Percentiles rank a stretch among this genome's conserved stretches.
These are phyloP conservation scores for Parathielavia hyrcaniae DNA, from an alignment of 495 filamentous ascomycete genomes.

Conservation along the genomic window DNA sequence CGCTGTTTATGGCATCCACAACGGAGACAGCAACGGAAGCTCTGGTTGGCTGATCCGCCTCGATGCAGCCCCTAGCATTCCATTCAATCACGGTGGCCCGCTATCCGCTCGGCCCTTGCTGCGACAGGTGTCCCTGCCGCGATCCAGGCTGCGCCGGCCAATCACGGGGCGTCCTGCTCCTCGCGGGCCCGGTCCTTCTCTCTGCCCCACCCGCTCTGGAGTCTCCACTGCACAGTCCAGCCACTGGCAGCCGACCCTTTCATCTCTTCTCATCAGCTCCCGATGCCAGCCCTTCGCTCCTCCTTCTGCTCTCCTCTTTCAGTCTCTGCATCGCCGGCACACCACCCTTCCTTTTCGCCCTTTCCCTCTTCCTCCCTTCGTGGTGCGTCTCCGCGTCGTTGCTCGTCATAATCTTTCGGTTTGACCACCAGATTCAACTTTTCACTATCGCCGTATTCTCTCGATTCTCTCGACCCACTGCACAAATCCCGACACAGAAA, in stretches of 20 bases:
- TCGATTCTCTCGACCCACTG: conserved; percentile 27
- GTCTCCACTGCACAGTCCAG: conserved; percentile 1
- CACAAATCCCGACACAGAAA: conserved; percentile 19
- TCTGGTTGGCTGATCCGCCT: conserved; percentile 22
- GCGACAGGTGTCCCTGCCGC: conserved; percentile 27
- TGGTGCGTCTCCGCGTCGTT: conserved; percentile 31
- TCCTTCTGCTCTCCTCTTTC: conserved; percentile 28
- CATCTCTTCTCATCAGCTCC: conserved; percentile 17
- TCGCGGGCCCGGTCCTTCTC: conserved; percentile 10
- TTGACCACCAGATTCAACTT: conserved; percentile 13
- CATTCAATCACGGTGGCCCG: conserved; percentile 32
- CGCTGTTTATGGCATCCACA: conserved; percentile 26
- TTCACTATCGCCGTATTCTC: conserved; percentile 22
- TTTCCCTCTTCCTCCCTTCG: conserved; percentile 41
- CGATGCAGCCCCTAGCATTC: conserved; percentile 9
- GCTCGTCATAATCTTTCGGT: conserved; percentile 25
- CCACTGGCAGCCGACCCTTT: conserved; percentile 8
- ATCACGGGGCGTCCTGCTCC: conserved; percentile 24
- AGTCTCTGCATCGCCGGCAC: conserved; percentile 33
- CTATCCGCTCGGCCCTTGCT: conserved; percentile 35
- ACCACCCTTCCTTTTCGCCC: conserved; percentile 44
- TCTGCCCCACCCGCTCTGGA: conserved; percentile 20
- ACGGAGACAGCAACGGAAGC: neutral
- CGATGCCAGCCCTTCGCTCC: conserved; percentile 17
- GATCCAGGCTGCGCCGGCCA: conserved; percentile 21